Evolutionary conservation across 2,329 filamentous ascomycete genomes (phyloP), one percentile per base, ranked within the genome.

Genomic region (Thermothelomyces thermophilus): DNA sequence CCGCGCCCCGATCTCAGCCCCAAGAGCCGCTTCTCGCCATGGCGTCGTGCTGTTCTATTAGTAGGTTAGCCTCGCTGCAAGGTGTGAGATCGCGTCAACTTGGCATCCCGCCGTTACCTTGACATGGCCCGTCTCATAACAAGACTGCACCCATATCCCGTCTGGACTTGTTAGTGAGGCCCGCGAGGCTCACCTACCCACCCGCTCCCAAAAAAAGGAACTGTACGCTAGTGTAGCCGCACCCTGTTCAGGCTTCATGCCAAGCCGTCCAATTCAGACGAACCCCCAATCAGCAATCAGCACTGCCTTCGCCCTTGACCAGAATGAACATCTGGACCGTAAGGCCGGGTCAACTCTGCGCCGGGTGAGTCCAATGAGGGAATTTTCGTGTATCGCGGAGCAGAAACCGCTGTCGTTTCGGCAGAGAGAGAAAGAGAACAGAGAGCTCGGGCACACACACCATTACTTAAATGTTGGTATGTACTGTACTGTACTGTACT

Each of bases 341-440:
- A 50, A 50, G 48, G 16, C 1, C 48, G 48, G 48, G 35, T 2
- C 28, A 50, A 50, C 41, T 41, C 41, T 35, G 9, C n/a, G 30
- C 48, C 48, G 48, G 7, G 36, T 44, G 40, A 49, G 24, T 31
- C 8, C 9, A 31, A 13, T 8, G 3, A 1, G 11, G 1, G 35
- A 37, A 7, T 43, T 43, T 31, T 20, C 13, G 22, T n/a, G 26
- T n/a, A 28, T 17, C 5, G 34, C 13, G 20, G 28, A 17, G 19
- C 7, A 22, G 3, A 14, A 8, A 19, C 14, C 11, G 10, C 14
- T 17, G 3, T 24, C 31, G 13, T 14, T 33, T 14, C 11, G n/a
- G n/a, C n/a, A n/a, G n/a, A n/a, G n/a, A n/a, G n/a, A n/a, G n/a
- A n/a, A n/a, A n/a, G n/a, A n/a, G n/a, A n/a, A n/a, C n/a, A n/a